Base-by-base conservation (phyloP, 192 early-diverging fungal genomes). In the Backusella macrospora region DNA sequence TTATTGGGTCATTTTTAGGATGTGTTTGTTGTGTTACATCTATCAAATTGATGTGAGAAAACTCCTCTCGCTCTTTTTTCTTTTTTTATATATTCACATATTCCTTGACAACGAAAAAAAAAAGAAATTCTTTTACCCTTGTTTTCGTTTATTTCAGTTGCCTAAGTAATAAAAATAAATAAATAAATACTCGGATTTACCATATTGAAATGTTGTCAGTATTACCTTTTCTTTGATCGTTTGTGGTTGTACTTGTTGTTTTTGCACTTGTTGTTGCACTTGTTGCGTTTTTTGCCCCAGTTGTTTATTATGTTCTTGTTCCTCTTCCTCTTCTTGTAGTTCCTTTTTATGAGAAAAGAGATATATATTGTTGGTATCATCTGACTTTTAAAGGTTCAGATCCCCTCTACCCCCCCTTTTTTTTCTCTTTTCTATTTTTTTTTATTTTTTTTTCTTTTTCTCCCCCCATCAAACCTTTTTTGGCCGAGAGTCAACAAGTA, bases 1-100 rank as follows among this genome's bases (percentile, higher is more conserved):
- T 72, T 29, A 77, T 77, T 26, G 76, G 76, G 72, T 77, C 76
- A 45, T 39, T 66, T 66, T 73, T 63, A 47, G 47, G 72, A 73
- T 73, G 42, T 40, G 38, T 66, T 18, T n/a, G 38, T 44, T 16
- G 67, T 68, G 67, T 29, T 44, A 68, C 45, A 45, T 68, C 18
- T 42, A 44, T 42, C 18, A 40, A 46, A 68, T 29, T 68, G 26
- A 68, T 68, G 45, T 68, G 67, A 68, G 67, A 47, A 68, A 47
- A 43, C 18, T 18, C 43, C 34, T 67, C 8, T 47, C 21, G 13
- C 26, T 23, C 52, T 55, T 23, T 12, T 48, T 48, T 12, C 16
- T 48, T 48, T n/a, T 48, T 48, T 49, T 49, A 18, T 52, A 52
- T 18, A 52, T 59, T n/a, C n/a, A 26, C 21, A 4, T 59, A 23